Percentiles rank a stretch among this genome's conserved stretches.
Evolutionary conservation across 140 eudicot genomes (phyloP).

Genomic region (Bidens hawaiensis): DNA sequence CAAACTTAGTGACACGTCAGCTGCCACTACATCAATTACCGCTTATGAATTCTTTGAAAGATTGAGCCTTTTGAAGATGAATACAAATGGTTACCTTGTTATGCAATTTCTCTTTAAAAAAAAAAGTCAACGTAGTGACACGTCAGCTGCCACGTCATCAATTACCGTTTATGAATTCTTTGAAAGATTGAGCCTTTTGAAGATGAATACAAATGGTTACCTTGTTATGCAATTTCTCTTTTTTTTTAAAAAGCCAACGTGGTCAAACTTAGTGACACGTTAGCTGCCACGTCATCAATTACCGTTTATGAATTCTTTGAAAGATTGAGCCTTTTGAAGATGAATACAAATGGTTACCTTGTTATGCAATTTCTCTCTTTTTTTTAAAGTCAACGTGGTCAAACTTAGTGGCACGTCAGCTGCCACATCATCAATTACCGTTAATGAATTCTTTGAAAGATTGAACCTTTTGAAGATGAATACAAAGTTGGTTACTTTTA

Average conservation of each 20-base stretch:
- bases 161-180: background rate
- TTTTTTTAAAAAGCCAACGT: slow-evolving; percentile 22
- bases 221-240: slow-evolving; percentile 1
- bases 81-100: background rate
- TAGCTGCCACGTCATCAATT: background rate
- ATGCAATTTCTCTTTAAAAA: slow-evolving; percentile 25
- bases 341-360: slow-evolving; percentile 1
- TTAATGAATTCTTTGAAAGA: background rate
- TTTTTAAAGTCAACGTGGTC: slow-evolving; percentile 14
- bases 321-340: background rate
- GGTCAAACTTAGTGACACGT: background rate
- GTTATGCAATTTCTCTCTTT: slow-evolving; percentile 3
- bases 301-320: background rate
- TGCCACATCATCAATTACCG: background rate
- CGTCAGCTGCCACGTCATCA: background rate
- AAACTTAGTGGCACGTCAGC: background rate
- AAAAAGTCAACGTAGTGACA: background rate
- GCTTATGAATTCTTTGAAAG: background rate
- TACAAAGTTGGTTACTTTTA: slow-evolving; percentile 20
- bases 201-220: background rate
- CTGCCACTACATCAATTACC: background rate
- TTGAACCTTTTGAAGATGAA: background rate
- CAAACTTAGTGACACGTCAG: background rate
- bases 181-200: background rate
- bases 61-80: background rate